Evolutionary conservation across 2,329 filamentous ascomycete genomes (phyloP).

Genomic region (Pseudopithomyces maydicus): DNA sequence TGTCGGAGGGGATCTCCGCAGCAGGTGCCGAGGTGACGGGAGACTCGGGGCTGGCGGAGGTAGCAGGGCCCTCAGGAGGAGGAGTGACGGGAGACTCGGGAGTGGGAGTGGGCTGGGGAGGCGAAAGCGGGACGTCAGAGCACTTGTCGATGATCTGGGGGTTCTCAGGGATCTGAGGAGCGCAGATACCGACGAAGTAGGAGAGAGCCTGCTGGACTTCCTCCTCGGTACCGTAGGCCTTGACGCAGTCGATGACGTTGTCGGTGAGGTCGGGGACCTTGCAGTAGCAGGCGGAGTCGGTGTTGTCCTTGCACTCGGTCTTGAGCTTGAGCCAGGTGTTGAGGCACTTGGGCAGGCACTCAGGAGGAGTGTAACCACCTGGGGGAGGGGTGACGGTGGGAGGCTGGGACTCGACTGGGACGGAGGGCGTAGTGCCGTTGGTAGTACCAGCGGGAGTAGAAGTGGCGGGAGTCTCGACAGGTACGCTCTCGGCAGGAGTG

Average conservation of each 20-base stretch:
- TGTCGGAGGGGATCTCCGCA: conserved; percentile 13
- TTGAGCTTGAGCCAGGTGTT: conserved; percentile 80
- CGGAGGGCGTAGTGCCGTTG: conserved; percentile 6
- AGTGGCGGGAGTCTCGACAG: conserved; percentile 12
- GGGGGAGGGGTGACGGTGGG: conserved; percentile 27
- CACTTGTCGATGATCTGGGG: conserved; percentile 83
- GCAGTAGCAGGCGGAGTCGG: conserved; percentile 86
- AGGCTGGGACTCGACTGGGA: conserved; percentile 16
- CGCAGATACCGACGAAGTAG: conserved; percentile 93
- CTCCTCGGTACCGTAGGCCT: conserved; percentile 65
- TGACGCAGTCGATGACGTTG: conserved; percentile 81
- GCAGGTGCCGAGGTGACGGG: conserved; percentile 15
- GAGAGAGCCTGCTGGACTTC: conserved; percentile 73
- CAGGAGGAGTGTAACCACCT: conserved; percentile 56
- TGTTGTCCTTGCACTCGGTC: conserved; percentile 81
- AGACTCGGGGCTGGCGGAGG: conserved; percentile 8
- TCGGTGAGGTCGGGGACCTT: conserved; percentile 75
- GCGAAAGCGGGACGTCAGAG: conserved; percentile 57
- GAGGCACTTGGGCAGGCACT: conserved; percentile 82
- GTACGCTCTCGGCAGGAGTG: conserved; percentile 12
- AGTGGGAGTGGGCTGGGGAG: conserved; percentile 50
- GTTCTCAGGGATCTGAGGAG: conserved; percentile 73
- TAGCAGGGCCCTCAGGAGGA: conserved; percentile 16
- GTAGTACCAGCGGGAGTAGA: conserved; percentile 13
- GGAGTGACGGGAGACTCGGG: conserved; percentile 11